Percentiles rank a stretch among this genome's conserved stretches.
These are phyloP conservation scores for Zopfia rhizophila DNA, from an alignment of 2,329 filamentous ascomycete species.

Conservation along the genomic window DNA sequence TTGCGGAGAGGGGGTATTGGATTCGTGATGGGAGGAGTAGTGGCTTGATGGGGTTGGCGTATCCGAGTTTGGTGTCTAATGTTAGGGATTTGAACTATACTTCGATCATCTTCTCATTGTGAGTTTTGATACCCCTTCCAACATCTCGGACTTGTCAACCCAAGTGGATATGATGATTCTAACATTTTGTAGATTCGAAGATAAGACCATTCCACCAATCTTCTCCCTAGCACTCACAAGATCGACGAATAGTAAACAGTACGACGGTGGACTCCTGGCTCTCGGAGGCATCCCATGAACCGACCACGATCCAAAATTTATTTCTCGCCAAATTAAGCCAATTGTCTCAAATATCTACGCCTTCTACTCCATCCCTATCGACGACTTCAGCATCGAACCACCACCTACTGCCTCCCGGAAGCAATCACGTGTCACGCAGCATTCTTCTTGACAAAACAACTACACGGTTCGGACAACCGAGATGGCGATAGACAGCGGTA, in stretches of 20 bases:
- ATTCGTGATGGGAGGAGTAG: slow-evolving; percentile 38
- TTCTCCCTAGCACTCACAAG: slow-evolving; percentile 39
- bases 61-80: slow-evolving; percentile 25
- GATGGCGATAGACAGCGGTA: slow-evolving; percentile 40
- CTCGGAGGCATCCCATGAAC: slow-evolving; percentile 41
- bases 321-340: slow-evolving; percentile 29
- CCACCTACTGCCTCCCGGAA: slow-evolving; percentile 8
- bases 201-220: slow-evolving; percentile 22
- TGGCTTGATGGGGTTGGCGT: slow-evolving; percentile 43
- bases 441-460: not conserved
- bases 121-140: slow-evolving; percentile 14
- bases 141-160: not conserved
- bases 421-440: not conserved
- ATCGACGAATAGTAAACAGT: slow-evolving; percentile 18
- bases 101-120: slow-evolving; percentile 36
- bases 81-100: slow-evolving; percentile 31
- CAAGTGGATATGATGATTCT: not conserved
- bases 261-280: slow-evolving; percentile 39
- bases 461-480: not conserved
- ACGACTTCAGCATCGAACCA: slow-evolving; percentile 33
- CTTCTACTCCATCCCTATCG: slow-evolving; percentile 38
- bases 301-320: slow-evolving; percentile 23
- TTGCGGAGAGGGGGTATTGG: slow-evolving; percentile 41
- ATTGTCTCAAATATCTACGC: slow-evolving; percentile 26
- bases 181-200: slow-evolving; percentile 23